These are phyloP conservation scores for Thamnidium elegans DNA, from an alignment of 192 early-diverging fungal genomes.

Conservation along the genomic window DNA sequence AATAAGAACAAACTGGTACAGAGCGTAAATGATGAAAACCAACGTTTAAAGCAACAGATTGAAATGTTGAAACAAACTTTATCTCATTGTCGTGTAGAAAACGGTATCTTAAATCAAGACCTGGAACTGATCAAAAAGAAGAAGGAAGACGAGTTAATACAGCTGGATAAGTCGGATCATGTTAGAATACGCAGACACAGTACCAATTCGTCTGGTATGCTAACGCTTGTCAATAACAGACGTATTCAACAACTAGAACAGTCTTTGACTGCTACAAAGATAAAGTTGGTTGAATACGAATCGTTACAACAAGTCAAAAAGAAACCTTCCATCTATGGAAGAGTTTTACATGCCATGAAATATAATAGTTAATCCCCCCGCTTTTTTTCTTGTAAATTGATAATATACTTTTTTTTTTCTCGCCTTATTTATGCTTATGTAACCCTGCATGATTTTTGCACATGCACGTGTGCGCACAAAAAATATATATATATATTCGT, in stretches of 20 bases:
- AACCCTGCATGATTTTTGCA: too few relatives aligned
- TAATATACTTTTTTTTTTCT: too few relatives aligned
- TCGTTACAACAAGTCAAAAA: background rate
- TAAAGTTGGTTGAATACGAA: constrained; percentile 22
- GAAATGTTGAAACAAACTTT: constrained; percentile 6
- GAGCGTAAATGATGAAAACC: constrained; percentile 28
- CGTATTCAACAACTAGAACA: constrained; percentile 19
- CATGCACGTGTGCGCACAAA: too few relatives aligned
- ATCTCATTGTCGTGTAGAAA: background rate
- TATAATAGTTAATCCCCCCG: too few relatives aligned
- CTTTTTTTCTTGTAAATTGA: too few relatives aligned
- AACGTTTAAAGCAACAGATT: constrained; percentile 20
- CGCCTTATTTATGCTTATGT: too few relatives aligned
- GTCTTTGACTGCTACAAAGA: constrained; percentile 10
- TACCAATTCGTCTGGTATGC: background rate
- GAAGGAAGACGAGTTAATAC: background rate
- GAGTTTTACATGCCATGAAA: too few relatives aligned
- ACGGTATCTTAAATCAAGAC: background rate
- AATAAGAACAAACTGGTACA: constrained; percentile 5
- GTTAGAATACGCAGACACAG: constrained; percentile 1
- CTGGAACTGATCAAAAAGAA: background rate
- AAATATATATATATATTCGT: too few relatives aligned
- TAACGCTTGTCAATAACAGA: constrained; percentile 3
- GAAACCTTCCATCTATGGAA: too few relatives aligned
- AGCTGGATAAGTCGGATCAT: too few relatives aligned